Conservation (phyloP, 2,329 filamentous ascomycete genomes). For the Beauveria caledonica region DNA sequence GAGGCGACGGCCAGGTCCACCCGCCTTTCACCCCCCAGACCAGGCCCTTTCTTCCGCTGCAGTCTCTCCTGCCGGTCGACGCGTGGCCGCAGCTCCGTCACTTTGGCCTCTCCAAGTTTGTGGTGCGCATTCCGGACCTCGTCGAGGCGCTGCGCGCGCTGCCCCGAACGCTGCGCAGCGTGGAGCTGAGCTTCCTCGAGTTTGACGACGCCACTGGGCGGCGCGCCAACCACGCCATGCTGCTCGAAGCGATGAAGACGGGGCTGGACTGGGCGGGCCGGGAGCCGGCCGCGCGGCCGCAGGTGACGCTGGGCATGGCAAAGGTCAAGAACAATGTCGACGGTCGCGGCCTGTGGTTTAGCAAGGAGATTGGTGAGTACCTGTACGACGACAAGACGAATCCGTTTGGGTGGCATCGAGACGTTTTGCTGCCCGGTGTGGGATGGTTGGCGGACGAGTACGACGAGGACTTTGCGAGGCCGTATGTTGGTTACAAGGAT, state of each 20-base stretch:
- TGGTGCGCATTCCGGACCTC: conserved; percentile 20
- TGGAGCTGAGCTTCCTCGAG: conserved; percentile 26
- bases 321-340: neutral
- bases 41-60: conserved; percentile 16
- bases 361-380: neutral
- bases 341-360: neutral
- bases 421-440: neutral
- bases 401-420: neutral
- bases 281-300: neutral
- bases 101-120: conserved; percentile 22
- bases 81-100: conserved; percentile 22
- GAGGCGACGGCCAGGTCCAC: conserved; percentile 6
- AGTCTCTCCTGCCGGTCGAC: conserved; percentile 22
- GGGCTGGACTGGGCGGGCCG: neutral
- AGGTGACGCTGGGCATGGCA: neutral
- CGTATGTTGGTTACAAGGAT: neutral
- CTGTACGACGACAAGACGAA: neutral
- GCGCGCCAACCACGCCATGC: neutral
- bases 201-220: conserved; percentile 15
- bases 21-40: neutral
- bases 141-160: conserved; percentile 21
- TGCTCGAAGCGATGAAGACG: neutral
- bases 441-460: neutral
- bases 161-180: conserved; percentile 20
- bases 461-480: neutral